A percentile compares a stretch with the other conserved stretches of the same genome.
Evolutionary conservation across 345 rosid genomes (phyloP).

Genomic region (Zanthoxylum bungeanum): DNA sequence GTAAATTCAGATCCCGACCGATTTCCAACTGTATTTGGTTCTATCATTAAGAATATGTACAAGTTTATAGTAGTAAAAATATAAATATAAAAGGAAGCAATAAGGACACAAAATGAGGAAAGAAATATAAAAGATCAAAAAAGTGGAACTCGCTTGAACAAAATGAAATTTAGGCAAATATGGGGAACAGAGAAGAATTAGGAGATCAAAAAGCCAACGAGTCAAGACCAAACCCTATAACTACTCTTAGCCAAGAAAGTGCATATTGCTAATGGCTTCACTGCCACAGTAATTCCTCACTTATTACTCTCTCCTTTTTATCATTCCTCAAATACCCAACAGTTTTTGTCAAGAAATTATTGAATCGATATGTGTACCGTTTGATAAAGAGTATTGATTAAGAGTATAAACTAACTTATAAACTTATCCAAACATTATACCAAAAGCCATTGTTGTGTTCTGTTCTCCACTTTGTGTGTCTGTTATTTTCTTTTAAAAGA

Average conservation of each 20-base stretch:
- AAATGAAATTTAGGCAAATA: slow-evolving; percentile 29
- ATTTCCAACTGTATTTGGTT: too few relatives aligned
- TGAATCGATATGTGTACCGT: neutral
- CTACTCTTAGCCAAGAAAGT: slow-evolving; percentile 44
- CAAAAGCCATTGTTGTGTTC: neutral
- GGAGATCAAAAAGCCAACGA: slow-evolving; percentile 21
- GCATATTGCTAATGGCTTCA: neutral
- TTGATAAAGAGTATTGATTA: too few relatives aligned
- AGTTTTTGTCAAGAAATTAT: neutral
- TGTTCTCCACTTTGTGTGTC: neutral
- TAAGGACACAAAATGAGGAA: neutral
- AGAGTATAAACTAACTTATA: too few relatives aligned
- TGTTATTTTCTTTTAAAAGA: neutral
- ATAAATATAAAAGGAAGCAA: too few relatives aligned
- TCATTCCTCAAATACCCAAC: neutral
- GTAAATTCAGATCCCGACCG: too few relatives aligned
- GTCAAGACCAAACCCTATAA: slow-evolving; percentile 43
- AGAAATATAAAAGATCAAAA: neutral
- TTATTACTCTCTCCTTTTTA: neutral
- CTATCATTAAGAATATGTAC: neutral
- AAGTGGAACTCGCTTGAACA: slow-evolving; percentile 20
- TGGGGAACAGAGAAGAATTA: slow-evolving; percentile 18
- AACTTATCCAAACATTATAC: too few relatives aligned
- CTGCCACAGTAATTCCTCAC: neutral
- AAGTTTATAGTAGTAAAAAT: neutral